Percentiles rank a stretch among this genome's conserved stretches.
phyloP scores from a whole-genome alignment of 306 rosid genomes.

The Lathyrus oleraceus region DNA sequence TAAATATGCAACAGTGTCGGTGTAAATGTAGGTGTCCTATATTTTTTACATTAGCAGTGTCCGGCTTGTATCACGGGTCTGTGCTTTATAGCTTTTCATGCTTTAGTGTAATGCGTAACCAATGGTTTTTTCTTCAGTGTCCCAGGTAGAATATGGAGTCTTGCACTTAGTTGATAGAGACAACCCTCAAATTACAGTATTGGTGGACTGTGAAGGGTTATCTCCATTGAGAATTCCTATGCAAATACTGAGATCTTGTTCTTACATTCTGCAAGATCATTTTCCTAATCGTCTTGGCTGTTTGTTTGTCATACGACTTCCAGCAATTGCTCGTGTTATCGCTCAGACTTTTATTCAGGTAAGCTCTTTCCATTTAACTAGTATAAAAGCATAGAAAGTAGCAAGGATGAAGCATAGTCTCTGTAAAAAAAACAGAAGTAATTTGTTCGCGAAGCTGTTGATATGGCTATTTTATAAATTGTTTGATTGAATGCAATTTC shows the following conservation, averaged over 20 bases:
- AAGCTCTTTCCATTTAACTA: constrained; percentile 32
- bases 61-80: no score
- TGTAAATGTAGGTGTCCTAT: no score
- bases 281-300: constrained; percentile 93
- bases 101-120: constrained; percentile 32
- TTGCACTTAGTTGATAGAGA: constrained; percentile 64
- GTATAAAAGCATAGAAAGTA: constrained; percentile 2
- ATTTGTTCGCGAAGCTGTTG: constrained; percentile 1
- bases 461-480: background rate
- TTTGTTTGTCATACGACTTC: constrained; percentile 80
- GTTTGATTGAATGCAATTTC: constrained; percentile 19
- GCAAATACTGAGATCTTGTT: constrained; percentile 82
- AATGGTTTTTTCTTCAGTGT: constrained; percentile 66
- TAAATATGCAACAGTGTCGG: no score
- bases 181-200: constrained; percentile 73
- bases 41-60: no score
- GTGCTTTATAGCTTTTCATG: constrained; percentile 4
- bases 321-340: constrained; percentile 78
- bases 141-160: constrained; percentile 89
- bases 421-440: background rate
- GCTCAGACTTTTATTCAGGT: constrained; percentile 89
- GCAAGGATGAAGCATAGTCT: background rate
- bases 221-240: constrained; percentile 86
- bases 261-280: constrained; percentile 89
- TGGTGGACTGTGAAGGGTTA: constrained; percentile 95